Evolutionary conservation across 164 flowering plant genomes (phyloP).

Genomic region (Magnolia changhungtana): DNA sequence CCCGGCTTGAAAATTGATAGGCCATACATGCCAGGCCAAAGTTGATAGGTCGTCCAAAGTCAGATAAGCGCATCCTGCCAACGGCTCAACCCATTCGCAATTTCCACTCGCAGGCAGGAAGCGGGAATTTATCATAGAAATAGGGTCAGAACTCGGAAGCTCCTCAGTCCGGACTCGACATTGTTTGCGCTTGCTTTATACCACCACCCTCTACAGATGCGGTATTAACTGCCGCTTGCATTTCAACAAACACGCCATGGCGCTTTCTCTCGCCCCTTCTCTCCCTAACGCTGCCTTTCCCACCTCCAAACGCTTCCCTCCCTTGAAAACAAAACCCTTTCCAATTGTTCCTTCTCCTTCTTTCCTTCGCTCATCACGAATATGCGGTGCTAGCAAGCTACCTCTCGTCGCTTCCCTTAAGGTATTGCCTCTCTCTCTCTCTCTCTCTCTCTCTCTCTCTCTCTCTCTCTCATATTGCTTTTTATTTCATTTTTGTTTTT

Average conservation of each 20-base stretch:
- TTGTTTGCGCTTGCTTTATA: not conserved
- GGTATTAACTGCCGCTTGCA: not conserved
- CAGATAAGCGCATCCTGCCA: slow-evolving; percentile 30
- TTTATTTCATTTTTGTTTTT: not conserved
- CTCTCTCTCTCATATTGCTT: not conserved
- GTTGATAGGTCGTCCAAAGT: too few species aligned
- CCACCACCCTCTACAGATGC: not conserved
- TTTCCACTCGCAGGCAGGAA: too few species aligned
- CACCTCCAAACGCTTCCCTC: not conserved
- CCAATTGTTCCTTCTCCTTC: not conserved
- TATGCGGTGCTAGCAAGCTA: not conserved
- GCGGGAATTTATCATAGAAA: not conserved
- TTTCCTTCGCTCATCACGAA: not conserved
- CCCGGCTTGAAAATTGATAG: too few species aligned
- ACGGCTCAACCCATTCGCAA: too few species aligned
- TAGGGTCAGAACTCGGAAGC: not conserved
- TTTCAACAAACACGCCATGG: slow-evolving; percentile 3
- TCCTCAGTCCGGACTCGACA: not conserved
- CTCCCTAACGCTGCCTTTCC: not conserved
- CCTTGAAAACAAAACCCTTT: slow-evolving; percentile 1
- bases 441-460: slow-evolving; percentile 54
- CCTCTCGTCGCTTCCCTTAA: slow-evolving; percentile 4
- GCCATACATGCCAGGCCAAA: too few species aligned
- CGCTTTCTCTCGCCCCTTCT: slow-evolving; percentile 5
- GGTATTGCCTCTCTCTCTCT: not conserved